Evolutionary conservation across 1,139 yeast species (phyloP).

Genomic region (Candida glucosophila): DNA sequence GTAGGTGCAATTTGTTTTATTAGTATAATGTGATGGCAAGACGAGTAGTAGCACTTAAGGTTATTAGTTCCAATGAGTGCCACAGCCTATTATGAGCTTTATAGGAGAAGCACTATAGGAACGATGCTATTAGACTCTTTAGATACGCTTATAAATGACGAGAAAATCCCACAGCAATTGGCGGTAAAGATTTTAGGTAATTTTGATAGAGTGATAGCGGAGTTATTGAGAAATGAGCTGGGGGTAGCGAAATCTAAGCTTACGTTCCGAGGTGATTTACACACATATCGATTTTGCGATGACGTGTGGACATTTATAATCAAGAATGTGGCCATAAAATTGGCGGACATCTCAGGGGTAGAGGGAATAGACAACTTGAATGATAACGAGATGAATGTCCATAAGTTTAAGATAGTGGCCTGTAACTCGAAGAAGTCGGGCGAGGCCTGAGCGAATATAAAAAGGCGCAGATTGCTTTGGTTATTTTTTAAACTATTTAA

Average conservation of each 20-base stretch:
- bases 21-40: constrained; percentile 73
- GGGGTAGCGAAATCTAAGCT: constrained; percentile 58
- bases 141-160: constrained; percentile 72
- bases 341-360: constrained; percentile 35
- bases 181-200: constrained; percentile 85
- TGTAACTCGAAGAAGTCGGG: constrained; percentile 81
- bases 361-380: constrained; percentile 20
- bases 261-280: constrained; percentile 85
- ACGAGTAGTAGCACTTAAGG: constrained; percentile 12
- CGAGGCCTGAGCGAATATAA: constrained; percentile 20
- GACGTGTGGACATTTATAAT: constrained; percentile 98
- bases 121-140: constrained; percentile 83
- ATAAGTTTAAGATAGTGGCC: constrained; percentile 93
- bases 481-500: neutral
- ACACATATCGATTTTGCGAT: constrained; percentile 93
- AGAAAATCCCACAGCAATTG: constrained; percentile 77
- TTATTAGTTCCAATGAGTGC: constrained; percentile 37
- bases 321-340: constrained; percentile 78
- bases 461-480: neutral
- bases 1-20: constrained; percentile 36
- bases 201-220: constrained; percentile 85
- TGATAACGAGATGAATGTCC: constrained; percentile 66
- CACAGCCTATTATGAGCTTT: constrained; percentile 80
- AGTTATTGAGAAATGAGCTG: constrained; percentile 64
- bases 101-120: constrained; percentile 77